Conservation (phyloP, 2,329 filamentous ascomycete genomes). For the Fusarium aywerte region DNA sequence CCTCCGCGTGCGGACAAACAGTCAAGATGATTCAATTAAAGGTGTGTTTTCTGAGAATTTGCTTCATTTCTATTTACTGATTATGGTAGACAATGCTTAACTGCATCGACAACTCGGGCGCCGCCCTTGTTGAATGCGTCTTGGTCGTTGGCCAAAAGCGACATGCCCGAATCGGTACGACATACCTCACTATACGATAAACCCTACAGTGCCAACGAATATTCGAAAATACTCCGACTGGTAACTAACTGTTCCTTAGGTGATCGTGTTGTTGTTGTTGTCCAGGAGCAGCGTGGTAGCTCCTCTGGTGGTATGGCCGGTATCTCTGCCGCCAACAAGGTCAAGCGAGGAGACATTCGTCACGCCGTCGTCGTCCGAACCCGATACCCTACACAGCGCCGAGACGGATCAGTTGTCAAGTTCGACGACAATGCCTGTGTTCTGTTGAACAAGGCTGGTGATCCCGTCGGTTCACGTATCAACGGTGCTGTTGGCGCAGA, state of each 20-base stretch:
- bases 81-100: conserved; percentile 85
- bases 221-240: neutral
- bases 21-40: conserved; percentile 91
- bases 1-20: conserved; percentile 30
- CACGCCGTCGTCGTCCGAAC: conserved; percentile 97
- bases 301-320: conserved; percentile 77
- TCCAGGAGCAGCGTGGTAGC: conserved; percentile 92
- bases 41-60: conserved; percentile 55
- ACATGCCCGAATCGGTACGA: conserved; percentile 85
- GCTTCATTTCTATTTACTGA: conserved; percentile 4
- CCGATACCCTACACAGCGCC: conserved; percentile 84
- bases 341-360: conserved; percentile 94
- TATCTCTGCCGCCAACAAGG: conserved; percentile 83
- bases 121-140: conserved; percentile 95
- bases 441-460: conserved; percentile 94
- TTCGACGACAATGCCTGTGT: conserved; percentile 99
- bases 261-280: conserved; percentile 96
- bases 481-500: conserved; percentile 93
- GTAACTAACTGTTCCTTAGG: conserved; percentile 62
- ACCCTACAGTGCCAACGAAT: neutral
- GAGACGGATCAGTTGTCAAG: conserved; percentile 87
- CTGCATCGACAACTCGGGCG: conserved; percentile 99
- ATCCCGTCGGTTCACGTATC: conserved; percentile 92
- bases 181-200: neutral
- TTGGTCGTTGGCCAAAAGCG: conserved; percentile 92